These are phyloP conservation scores for Grosmannia huntii DNA, from an alignment of 2,329 filamentous ascomycete genomes.

Conservation along the genomic window DNA sequence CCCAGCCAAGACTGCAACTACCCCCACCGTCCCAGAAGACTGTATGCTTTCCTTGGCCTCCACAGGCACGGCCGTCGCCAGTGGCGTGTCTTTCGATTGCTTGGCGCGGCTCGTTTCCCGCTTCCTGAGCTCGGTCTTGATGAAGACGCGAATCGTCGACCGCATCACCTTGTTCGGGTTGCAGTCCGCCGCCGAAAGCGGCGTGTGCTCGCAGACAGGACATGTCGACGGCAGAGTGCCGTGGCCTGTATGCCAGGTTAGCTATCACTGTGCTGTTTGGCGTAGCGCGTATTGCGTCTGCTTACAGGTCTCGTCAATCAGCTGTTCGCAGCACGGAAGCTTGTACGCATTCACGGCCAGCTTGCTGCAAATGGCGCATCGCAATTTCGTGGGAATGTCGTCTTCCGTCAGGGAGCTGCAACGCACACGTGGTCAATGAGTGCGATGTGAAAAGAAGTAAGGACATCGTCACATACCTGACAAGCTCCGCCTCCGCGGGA, in stretches of 20 bases:
- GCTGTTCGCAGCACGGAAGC: conserved; percentile 87
- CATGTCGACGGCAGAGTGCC: conserved; percentile 64
- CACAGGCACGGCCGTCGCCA: conserved; percentile 24
- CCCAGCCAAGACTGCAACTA: conserved; percentile 3
- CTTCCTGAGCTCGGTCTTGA: conserved; percentile 87
- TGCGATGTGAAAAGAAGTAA: not conserved
- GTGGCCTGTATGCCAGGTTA: conserved; percentile 31
- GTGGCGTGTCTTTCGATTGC: conserved; percentile 27
- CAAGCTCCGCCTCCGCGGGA: conserved; percentile 44
- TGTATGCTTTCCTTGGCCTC: conserved; percentile 18
- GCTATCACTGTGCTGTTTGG: not conserved
- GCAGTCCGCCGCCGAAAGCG: conserved; percentile 75
- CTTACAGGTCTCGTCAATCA: conserved; percentile 83
- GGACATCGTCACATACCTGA: conserved; percentile 28
- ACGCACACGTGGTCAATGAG: not conserved
- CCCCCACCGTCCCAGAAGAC: conserved; percentile 4
- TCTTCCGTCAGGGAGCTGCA: conserved; percentile 62
- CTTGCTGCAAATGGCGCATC: conserved; percentile 87
- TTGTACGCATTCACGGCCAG: conserved; percentile 84
- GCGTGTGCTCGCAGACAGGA: conserved; percentile 85
- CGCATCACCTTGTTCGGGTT: conserved; percentile 82
- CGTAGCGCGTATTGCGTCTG: conserved; percentile 5
- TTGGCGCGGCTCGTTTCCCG: conserved; percentile 51
- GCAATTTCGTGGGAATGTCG: conserved; percentile 89
- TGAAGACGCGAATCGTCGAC: conserved; percentile 80